These are phyloP conservation scores for Botrytis elliptica DNA, from an alignment of 2,329 filamentous ascomycete genomes.

Conservation along the genomic window DNA sequence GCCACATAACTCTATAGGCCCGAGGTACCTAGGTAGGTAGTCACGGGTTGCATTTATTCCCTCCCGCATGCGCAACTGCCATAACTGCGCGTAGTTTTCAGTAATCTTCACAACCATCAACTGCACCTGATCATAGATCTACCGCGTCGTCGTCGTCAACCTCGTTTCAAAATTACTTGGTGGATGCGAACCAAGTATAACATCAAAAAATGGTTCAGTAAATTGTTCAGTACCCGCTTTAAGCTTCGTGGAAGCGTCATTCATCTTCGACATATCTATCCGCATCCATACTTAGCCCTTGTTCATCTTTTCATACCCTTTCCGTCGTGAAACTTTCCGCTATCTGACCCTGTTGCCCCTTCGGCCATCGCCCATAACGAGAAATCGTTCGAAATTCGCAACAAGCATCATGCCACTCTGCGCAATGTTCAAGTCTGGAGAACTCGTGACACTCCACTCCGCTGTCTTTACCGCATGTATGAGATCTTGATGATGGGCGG, in stretches of 20 bases:
- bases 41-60: background rate
- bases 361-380: background rate
- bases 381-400: background rate
- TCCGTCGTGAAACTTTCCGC: background rate
- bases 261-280: background rate
- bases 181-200: background rate
- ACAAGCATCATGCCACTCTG: background rate
- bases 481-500: background rate
- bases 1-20: no score
- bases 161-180: background rate
- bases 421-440: background rate
- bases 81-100: background rate
- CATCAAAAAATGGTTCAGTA: background rate
- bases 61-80: background rate
- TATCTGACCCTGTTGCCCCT: background rate
- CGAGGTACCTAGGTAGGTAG: background rate
- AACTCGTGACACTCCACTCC: conserved; percentile 4
- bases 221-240: background rate
- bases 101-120: background rate
- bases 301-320: background rate
- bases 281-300: background rate
- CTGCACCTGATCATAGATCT: background rate
- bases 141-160: background rate
- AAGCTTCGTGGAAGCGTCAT: background rate
- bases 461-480: conserved; percentile 5